Conservation (phyloP, 1,284 basidiomycete species). For the Naganishia cerealis region DNA sequence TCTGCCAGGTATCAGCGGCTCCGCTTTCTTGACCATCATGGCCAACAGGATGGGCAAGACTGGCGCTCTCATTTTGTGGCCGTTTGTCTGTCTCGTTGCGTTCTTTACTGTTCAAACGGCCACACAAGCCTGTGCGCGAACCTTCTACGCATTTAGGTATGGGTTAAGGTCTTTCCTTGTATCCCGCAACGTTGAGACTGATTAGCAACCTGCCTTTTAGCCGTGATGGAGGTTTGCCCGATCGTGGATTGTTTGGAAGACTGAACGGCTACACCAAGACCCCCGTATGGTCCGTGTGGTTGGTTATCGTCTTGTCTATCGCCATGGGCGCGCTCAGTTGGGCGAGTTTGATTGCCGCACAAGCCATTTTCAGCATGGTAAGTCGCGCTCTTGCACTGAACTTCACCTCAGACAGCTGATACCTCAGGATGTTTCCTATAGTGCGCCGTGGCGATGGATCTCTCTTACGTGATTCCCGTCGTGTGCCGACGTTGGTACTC, state of each 20-base stretch:
- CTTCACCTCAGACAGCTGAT: not conserved
- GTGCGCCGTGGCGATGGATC: conserved; percentile 46
- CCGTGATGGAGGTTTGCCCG: conserved; percentile 66
- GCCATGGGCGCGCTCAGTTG: conserved; percentile 66
- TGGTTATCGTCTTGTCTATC: conserved; percentile 65
- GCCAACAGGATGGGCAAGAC: conserved; percentile 68
- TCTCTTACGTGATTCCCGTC: conserved; percentile 48
- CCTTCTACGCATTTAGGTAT: conserved; percentile 85
- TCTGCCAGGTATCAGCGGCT: conserved; percentile 64
- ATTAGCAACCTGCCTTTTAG: conserved; percentile 10
- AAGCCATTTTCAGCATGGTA: conserved; percentile 67
- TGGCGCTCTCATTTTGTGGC: conserved; percentile 72
- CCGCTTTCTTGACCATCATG: conserved; percentile 75
- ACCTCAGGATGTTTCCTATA: not conserved
- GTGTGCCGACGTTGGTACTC: conserved; percentile 44
- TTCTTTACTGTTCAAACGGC: conserved; percentile 78
- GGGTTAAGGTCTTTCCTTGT: conserved; percentile 62
- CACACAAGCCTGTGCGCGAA: conserved; percentile 81
- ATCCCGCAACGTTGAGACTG: not conserved
- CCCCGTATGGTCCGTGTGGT: conserved; percentile 78
- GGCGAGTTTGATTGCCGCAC: conserved; percentile 73
- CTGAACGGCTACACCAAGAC: conserved; percentile 68
- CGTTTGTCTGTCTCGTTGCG: conserved; percentile 61
- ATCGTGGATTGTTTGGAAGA: conserved; percentile 73
- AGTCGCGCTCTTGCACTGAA: conserved; percentile 3